These are phyloP conservation scores for Acanthamoeba triangularis DNA, from an alignment of 208 protist species.

Conservation along the genomic window DNA sequence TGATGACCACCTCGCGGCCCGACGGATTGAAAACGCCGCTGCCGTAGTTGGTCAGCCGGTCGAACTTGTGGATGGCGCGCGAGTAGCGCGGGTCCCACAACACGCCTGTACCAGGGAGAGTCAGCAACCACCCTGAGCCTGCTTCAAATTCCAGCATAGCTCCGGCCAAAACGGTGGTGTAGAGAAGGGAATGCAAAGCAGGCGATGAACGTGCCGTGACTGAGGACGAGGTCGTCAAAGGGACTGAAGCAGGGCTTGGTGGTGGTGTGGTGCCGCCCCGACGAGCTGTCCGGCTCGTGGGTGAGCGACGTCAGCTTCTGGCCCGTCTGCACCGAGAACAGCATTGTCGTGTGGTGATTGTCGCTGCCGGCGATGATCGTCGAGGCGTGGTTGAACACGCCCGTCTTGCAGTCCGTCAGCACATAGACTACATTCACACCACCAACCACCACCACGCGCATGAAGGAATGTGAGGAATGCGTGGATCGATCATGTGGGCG, in stretches of 20 bases:
- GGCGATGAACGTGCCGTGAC: not conserved
- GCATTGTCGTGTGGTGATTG: not conserved
- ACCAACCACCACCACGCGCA: not conserved
- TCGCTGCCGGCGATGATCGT: conserved; percentile 71
- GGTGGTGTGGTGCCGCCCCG: not conserved
- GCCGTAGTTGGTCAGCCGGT: conserved; percentile 77
- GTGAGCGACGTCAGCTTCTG: conserved; percentile 51
- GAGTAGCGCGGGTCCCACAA: conserved; percentile 79
- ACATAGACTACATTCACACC: not conserved
- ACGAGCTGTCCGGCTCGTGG: not conserved
- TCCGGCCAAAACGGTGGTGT: too few relatives aligned
- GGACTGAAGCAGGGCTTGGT: conserved; percentile 69
- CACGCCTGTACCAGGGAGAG: not conserved
- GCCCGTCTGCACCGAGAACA: conserved; percentile 52
- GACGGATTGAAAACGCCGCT: conserved; percentile 79
- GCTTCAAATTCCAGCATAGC: too few relatives aligned
- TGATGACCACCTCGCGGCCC: conserved; percentile 80
- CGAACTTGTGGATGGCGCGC: conserved; percentile 75
- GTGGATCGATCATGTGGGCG: too few relatives aligned
- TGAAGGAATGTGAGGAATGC: not conserved
- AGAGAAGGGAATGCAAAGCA: not conserved
- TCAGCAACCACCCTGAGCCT: not conserved
- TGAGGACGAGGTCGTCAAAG: conserved; percentile 76
- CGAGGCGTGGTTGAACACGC: conserved; percentile 63
- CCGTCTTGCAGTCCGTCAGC: conserved; percentile 56